A percentile compares a stretch with the other conserved stretches of the same genome.
Conservation (phyloP, 1,284 basidiomycete species). For the Ganoderma boninense region DNA sequence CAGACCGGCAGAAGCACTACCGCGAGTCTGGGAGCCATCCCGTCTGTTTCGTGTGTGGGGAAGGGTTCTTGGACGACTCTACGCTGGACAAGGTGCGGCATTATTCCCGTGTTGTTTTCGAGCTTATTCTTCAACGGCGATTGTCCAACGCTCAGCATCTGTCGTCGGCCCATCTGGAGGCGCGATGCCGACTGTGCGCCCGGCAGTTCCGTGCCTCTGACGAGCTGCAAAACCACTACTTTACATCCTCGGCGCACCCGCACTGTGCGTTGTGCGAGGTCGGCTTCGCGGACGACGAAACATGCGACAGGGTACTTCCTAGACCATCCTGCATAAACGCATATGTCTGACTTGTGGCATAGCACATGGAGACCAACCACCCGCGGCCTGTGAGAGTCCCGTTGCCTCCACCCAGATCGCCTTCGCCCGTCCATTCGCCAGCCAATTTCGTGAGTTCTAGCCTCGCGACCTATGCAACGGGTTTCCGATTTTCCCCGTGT, state of each 20-base stretch:
- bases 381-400: constrained; percentile 20
- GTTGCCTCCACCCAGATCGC: constrained; percentile 11
- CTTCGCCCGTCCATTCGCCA: neutral
- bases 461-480: neutral
- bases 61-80: constrained; percentile 24
- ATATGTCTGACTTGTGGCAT: neutral
- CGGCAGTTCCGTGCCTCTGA: constrained; percentile 24
- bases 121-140: neutral
- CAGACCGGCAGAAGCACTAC: constrained; percentile 28
- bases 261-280: constrained; percentile 30
- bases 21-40: constrained; percentile 28
- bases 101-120: neutral
- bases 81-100: constrained; percentile 22
- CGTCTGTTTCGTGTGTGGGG: constrained; percentile 26
- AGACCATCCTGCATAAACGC: neutral
- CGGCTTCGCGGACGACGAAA: constrained; percentile 28
- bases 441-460: neutral
- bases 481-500: neutral
- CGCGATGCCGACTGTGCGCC: constrained; percentile 22
- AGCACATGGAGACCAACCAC: constrained; percentile 31
- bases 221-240: constrained; percentile 27
- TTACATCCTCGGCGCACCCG: constrained; percentile 28
- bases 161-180: constrained; percentile 22
- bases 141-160: constrained; percentile 25
- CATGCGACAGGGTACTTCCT: constrained; percentile 25